Percentiles rank a stretch among this genome's conserved stretches.
These are phyloP conservation scores for Gossypium schwendimanii DNA, from an alignment of 441 rosid species.

Conservation along the genomic window DNA sequence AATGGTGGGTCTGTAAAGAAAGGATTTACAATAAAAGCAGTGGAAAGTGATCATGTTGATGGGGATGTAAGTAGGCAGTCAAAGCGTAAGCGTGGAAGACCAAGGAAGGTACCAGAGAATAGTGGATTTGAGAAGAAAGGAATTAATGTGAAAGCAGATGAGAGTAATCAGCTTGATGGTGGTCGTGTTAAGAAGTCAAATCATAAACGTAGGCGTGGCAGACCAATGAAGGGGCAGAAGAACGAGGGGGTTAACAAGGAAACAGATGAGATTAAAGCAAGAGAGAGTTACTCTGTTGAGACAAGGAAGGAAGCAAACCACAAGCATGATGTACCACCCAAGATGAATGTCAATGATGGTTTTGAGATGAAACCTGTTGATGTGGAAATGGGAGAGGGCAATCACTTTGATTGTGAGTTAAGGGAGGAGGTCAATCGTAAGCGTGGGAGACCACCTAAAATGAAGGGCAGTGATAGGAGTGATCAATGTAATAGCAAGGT, in stretches of 20 bases:
- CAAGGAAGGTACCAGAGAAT: constrained; percentile 16
- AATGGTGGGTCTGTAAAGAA: constrained; percentile 10
- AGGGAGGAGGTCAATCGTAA: constrained; percentile 12
- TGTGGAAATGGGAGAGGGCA: constrained; percentile 14
- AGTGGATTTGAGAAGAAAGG: constrained; percentile 1
- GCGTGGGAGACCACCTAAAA: constrained; percentile 29
- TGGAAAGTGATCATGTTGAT: constrained; percentile 14
- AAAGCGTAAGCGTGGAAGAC: constrained; percentile 24
- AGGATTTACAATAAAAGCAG: constrained; percentile 16
- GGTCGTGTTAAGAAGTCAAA: neutral
- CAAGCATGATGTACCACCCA: neutral
- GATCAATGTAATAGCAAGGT: constrained; percentile 10
- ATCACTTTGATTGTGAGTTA: constrained; percentile 16
- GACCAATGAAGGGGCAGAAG: constrained; percentile 3
- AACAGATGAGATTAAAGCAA: neutral
- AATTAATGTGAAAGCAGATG: neutral
- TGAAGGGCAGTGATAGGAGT: constrained; percentile 7
- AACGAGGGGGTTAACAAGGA: neutral
- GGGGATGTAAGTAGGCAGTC: constrained; percentile 15
- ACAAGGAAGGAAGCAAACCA: neutral
- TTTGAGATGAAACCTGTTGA: constrained; percentile 18
- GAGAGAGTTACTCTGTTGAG: constrained; percentile 17
- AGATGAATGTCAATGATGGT: neutral
- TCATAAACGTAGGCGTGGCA: constrained; percentile 10
- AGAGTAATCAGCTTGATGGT: neutral